These are phyloP conservation scores for Xylaria sp. DNA, from an alignment of 2,329 filamentous ascomycete species.

Conservation along the genomic window DNA sequence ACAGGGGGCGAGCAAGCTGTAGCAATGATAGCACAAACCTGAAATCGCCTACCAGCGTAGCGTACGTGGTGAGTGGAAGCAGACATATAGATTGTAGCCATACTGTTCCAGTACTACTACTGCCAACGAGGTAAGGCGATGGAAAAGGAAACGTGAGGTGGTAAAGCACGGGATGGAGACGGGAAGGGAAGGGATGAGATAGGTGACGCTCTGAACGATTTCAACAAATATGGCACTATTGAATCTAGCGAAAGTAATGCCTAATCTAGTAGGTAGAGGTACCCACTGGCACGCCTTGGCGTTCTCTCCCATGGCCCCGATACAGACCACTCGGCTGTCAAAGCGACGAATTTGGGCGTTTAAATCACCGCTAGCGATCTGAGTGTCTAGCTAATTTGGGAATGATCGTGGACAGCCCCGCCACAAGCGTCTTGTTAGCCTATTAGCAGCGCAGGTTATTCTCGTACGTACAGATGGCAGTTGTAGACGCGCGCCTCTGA, in stretches of 20 bases:
- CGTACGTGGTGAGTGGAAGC: neutral
- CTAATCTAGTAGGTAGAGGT: neutral
- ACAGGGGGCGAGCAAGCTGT: neutral
- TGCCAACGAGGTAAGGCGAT: neutral
- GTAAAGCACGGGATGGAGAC: neutral
- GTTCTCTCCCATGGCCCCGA: constrained; percentile 6
- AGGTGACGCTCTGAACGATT: neutral
- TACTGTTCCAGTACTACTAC: neutral
- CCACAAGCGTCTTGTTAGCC: constrained; percentile 20
- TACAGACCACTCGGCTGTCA: constrained; percentile 35
- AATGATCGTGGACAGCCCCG: constrained; percentile 18
- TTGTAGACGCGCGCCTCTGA: constrained; percentile 39
- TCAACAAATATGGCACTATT: no score
- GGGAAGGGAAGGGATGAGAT: neutral
- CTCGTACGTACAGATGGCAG: neutral
- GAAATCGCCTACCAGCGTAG: neutral
- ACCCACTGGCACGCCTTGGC: constrained; percentile 24
- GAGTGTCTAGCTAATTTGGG: constrained; percentile 17
- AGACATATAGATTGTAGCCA: neutral
- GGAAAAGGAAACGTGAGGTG: neutral
- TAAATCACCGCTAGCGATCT: constrained; percentile 11
- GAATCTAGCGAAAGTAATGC: neutral
- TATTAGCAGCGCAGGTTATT: constrained; percentile 11
- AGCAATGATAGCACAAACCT: neutral
- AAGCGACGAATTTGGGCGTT: constrained; percentile 35